Conservation (phyloP, 306 rosid genomes). For the Sophora flavescens region DNA sequence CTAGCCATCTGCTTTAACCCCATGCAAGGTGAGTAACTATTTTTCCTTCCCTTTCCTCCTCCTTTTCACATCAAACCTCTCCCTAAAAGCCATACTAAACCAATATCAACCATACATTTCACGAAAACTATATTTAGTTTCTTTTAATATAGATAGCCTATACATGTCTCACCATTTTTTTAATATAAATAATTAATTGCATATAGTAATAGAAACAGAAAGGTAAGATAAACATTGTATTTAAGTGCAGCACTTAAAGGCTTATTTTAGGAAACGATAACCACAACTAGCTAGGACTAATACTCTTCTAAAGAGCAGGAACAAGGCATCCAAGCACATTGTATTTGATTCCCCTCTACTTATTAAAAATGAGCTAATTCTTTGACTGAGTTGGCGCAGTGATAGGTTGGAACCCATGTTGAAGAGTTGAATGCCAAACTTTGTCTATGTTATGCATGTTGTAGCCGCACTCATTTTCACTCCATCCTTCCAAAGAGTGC, state of each 20-base stretch:
- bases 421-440: constrained; percentile 75
- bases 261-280: constrained; percentile 15
- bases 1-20: too few species aligned
- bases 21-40: too few species aligned
- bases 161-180: too few species aligned
- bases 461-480: constrained; percentile 68
- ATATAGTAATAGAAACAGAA: too few species aligned
- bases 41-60: too few species aligned
- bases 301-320: background rate
- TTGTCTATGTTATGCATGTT: constrained; percentile 53
- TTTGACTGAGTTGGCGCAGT: background rate
- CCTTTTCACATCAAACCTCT: too few species aligned
- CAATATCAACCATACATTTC: too few species aligned
- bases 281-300: background rate
- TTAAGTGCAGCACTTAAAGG: background rate
- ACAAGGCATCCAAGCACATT: background rate
- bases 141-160: too few species aligned
- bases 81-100: too few species aligned
- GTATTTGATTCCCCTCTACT: background rate
- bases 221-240: too few species aligned
- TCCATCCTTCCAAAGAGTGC: constrained; percentile 76
- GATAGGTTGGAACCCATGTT: constrained; percentile 75
- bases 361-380: constrained; percentile 18
- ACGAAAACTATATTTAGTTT: too few species aligned
- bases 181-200: too few species aligned